Conservation (phyloP, 257 asterid genomes). For the Nicotiana benthamiana region DNA sequence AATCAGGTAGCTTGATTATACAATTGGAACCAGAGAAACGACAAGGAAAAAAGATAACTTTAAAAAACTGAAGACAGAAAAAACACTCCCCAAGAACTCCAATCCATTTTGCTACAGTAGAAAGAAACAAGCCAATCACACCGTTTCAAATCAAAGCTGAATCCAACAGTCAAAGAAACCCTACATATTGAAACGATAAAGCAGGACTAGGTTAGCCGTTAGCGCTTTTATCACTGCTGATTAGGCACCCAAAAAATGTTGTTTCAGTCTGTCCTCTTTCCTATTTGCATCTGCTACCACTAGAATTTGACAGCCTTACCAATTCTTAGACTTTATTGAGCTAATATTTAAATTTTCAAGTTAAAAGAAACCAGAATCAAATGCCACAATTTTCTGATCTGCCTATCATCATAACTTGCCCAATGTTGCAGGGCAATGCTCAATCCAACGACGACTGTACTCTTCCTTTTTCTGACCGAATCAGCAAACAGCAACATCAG, state of each 20-base stretch:
- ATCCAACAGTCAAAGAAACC: neutral
- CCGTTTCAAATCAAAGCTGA: neutral
- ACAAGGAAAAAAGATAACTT: neutral
- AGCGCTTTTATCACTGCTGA: neutral
- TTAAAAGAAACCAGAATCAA: neutral
- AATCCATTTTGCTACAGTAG: neutral
- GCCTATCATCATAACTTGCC: slow-evolving; percentile 2
- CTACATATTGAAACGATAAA: neutral
- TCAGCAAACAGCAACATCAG: neutral
- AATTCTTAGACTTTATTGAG: neutral
- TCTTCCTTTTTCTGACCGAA: neutral
- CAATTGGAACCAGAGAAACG: neutral
- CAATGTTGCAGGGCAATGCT: neutral
- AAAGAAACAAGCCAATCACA: neutral
- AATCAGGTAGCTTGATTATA: neutral
- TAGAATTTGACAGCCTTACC: neutral
- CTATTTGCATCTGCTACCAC: neutral
- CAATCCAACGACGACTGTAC: neutral
- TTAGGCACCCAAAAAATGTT: neutral
- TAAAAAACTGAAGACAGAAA: neutral
- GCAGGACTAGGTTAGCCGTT: neutral
- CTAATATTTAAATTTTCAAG: neutral
- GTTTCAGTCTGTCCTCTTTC: neutral
- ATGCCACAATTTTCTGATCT: neutral
- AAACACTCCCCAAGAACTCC: neutral